Conservation (phyloP, 2,329 filamentous ascomycete species). For the Trichoderma arundinaceum region DNA sequence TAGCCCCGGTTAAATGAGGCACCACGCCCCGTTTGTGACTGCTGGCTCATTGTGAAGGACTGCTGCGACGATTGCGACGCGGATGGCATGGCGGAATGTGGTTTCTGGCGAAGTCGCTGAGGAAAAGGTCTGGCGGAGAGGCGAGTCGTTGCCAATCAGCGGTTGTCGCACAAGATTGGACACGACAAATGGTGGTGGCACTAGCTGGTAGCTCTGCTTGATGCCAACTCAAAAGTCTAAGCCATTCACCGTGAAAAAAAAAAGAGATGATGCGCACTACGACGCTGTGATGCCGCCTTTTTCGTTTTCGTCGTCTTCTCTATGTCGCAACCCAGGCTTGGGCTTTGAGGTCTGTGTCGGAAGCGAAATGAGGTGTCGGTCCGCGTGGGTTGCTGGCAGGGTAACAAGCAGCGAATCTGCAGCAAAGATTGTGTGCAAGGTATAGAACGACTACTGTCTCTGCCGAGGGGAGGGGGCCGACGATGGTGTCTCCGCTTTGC, state of each 20-base stretch:
- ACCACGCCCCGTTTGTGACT: conserved; percentile 51
- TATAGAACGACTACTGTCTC: conserved; percentile 5
- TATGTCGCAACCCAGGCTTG: background rate
- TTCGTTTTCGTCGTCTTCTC: background rate
- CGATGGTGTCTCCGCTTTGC: conserved; percentile 30
- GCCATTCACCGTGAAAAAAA: conserved; percentile 5
- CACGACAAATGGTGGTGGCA: conserved; percentile 23
- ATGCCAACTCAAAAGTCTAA: conserved; percentile 14
- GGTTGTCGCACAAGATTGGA: conserved; percentile 26
- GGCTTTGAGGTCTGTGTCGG: conserved; percentile 1
- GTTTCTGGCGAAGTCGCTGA: background rate
- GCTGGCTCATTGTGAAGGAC: conserved; percentile 63
- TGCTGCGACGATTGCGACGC: conserved; percentile 61
- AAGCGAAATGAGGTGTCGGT: conserved; percentile 27
- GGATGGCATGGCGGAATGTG: conserved; percentile 43
- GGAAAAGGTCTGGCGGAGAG: background rate
- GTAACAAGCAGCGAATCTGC: conserved; percentile 27
- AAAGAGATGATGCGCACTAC: conserved; percentile 11
- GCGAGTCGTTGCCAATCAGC: conserved; percentile 13
- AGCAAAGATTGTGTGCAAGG: conserved; percentile 23
- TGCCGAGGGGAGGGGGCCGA: conserved; percentile 24
- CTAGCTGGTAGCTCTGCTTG: conserved; percentile 13
- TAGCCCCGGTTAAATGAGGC: conserved; percentile 48
- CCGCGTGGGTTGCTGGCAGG: conserved; percentile 27
- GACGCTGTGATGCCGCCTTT: background rate